phyloP scores from a whole-genome alignment of 768 basidiomycete species.

The Termitomyces sp. region DNA sequence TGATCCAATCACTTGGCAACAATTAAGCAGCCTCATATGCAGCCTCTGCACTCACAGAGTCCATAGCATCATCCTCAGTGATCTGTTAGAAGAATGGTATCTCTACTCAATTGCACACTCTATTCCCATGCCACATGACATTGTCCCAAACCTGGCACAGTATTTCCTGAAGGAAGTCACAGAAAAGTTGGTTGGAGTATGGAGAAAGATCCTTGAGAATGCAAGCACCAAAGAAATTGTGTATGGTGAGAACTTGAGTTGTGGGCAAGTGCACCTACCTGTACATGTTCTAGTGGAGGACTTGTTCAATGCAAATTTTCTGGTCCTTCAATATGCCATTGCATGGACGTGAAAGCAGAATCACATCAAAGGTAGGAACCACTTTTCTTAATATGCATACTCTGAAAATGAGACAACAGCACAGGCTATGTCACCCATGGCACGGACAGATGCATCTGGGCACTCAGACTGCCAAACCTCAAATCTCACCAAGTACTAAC shows the following conservation, averaged over 20 bases:
- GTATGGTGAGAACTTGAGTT: conserved; percentile 57
- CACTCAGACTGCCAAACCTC: conserved; percentile 48
- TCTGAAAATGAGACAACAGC: neutral
- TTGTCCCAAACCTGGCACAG: conserved; percentile 51
- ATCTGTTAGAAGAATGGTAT: conserved; percentile 73
- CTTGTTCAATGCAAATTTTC: conserved; percentile 48
- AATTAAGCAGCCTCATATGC: conserved; percentile 50
- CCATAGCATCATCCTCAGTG: conserved; percentile 58
- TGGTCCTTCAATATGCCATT: conserved; percentile 64
- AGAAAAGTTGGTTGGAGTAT: conserved; percentile 37
- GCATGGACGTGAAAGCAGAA: conserved; percentile 62
- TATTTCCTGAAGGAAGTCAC: conserved; percentile 53
- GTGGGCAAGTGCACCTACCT: conserved; percentile 65
- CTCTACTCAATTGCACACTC: conserved; percentile 70
- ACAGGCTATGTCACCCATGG: conserved; percentile 69
- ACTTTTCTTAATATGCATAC: neutral
- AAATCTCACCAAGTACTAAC: conserved; percentile 36
- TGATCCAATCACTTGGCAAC: conserved; percentile 66
- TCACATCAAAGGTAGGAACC: conserved; percentile 43
- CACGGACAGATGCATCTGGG: conserved; percentile 60
- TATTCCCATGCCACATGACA: conserved; percentile 41
- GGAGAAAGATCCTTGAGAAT: conserved; percentile 32
- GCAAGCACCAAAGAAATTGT: conserved; percentile 33
- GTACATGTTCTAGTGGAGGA: conserved; percentile 59
- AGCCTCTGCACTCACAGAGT: conserved; percentile 54